Base-by-base conservation (phyloP, 768 basidiomycete genomes). In the Hypholoma fasciculare region DNA sequence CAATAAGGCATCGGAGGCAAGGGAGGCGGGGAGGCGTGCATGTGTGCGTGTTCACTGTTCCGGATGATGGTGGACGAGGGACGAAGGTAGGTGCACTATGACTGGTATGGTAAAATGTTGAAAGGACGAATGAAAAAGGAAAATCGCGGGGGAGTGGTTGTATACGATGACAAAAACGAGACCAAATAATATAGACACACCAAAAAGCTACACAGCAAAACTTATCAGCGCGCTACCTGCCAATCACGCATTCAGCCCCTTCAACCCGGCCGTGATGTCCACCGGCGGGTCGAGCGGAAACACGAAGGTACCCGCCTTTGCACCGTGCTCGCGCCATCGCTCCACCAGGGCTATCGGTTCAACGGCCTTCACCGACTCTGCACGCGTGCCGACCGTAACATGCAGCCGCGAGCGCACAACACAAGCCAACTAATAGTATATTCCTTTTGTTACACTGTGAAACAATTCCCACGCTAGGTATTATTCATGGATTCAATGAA, bases 341-440 rank as follows among this genome's bases (percentile, higher is more conserved):
- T 83, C 74, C 8, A 95, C 87, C 50, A 98, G 65, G 0, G 53
- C 74, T 71, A 76, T 87, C 14, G 87, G 92, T 73, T 96, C 93
- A 20, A 90, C 82, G 2, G 92, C 78, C 0, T 66, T 57, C 2
- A 95, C 76, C 7, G 73, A 73, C 11, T 69, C 68, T 42, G 78
- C 67, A 49, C 67, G 65, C 14, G 92, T 96, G 7, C 92, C 97
- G 5, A 98, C 86, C 0, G 97, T 98, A 55, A 98, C 82, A 68
- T 98, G 97, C 65, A 96, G 71, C 57, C 82, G 59, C 6, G 73
- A 64, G 54, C 75, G 75, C 11, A 89, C 62, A 12, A 80, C 77
- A 5, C 75, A 68, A 0, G 81, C 74, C 14, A 93, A 64, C 38
- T 61, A n/a, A n/a, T n/a, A n/a, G n/a, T n/a, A n/a, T n/a, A n/a